phyloP scores from a whole-genome alignment of 2,329 filamentous ascomycete genomes.

The Thielaviopsis ethacetica region DNA sequence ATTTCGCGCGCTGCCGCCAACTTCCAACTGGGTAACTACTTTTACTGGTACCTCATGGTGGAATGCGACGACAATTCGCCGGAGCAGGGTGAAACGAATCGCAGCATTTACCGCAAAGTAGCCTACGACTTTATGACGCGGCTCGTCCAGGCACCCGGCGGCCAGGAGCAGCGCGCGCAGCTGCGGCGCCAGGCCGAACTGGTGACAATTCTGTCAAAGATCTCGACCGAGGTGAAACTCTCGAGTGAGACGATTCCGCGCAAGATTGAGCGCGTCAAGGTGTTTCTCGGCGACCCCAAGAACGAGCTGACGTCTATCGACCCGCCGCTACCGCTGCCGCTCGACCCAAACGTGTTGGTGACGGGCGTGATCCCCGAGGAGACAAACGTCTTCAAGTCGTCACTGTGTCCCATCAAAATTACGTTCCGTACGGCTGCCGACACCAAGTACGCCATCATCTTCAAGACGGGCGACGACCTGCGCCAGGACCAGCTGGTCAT shows the following conservation, averaged over 20 bases:
- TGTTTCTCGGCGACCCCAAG: conserved; percentile 70
- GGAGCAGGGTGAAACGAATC: conserved; percentile 57
- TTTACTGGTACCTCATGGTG: conserved; percentile 98
- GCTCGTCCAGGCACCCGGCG: conserved; percentile 54
- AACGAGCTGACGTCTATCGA: conserved; percentile 77
- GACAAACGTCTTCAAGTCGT: conserved; percentile 88
- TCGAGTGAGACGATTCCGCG: conserved; percentile 60
- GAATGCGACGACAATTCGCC: conserved; percentile 78
- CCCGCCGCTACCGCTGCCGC: conserved; percentile 68
- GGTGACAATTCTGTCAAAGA: conserved; percentile 69
- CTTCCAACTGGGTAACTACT: conserved; percentile 80
- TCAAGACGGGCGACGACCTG: conserved; percentile 93
- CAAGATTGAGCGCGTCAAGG: conserved; percentile 74
- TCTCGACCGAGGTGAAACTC: conserved; percentile 75
- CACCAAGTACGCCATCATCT: conserved; percentile 75
- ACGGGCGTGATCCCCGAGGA: conserved; percentile 70
- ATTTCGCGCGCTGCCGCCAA: conserved; percentile 78
- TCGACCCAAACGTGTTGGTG: conserved; percentile 71
- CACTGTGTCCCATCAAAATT: conserved; percentile 76
- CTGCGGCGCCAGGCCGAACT: conserved; percentile 80
- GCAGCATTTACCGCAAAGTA: conserved; percentile 78
- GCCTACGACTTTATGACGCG: conserved; percentile 94
- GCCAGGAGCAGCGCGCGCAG: conserved; percentile 56
- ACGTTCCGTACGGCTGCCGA: conserved; percentile 71
- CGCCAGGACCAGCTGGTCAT: conserved; percentile 95